These are phyloP conservation scores for Stemphylium lycopersici DNA, from an alignment of 2,329 filamentous ascomycete species.

Conservation along the genomic window DNA sequence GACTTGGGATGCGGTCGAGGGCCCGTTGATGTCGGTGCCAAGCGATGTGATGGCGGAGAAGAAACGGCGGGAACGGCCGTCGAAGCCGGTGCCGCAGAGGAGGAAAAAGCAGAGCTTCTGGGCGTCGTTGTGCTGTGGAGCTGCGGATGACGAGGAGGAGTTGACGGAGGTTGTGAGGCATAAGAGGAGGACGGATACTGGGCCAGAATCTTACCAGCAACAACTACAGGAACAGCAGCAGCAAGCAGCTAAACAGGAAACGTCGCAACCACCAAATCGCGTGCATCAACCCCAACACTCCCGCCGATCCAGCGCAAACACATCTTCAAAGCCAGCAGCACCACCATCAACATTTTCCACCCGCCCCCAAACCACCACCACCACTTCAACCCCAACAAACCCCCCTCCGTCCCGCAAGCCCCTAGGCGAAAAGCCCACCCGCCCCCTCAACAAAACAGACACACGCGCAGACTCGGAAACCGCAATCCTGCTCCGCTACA, in stretches of 20 bases:
- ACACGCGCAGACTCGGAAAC: slow-evolving; percentile 39
- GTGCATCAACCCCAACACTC: slow-evolving; percentile 3
- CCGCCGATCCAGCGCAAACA: slow-evolving; percentile 7
- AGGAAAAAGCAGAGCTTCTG: slow-evolving; percentile 49
- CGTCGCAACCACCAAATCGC: slow-evolving; percentile 19
- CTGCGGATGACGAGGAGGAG: slow-evolving; percentile 40
- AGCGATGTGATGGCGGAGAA: slow-evolving; percentile 45
- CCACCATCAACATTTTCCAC: too few species aligned
- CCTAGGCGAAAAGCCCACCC: slow-evolving; percentile 29
- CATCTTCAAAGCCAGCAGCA: slow-evolving; percentile 6
- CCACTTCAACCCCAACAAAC: slow-evolving; percentile 7
- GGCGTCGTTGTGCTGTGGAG: slow-evolving; percentile 51
- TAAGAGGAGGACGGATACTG: slow-evolving; percentile 36
- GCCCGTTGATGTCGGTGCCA: slow-evolving; percentile 53
- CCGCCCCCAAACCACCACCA: too few species aligned
- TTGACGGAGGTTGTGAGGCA: slow-evolving; percentile 49
- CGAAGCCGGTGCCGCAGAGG: slow-evolving; percentile 27
- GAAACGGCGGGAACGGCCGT: slow-evolving; percentile 25
- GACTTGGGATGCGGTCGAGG: slow-evolving; percentile 54
- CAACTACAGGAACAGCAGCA: slow-evolving; percentile 6
- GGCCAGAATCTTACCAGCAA: not conserved
- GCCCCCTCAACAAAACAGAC: slow-evolving; percentile 29
- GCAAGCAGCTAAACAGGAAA: slow-evolving; percentile 18
- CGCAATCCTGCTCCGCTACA: slow-evolving; percentile 64
- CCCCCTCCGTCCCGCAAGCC: slow-evolving; percentile 34